Base-by-base conservation (phyloP, 345 rosid genomes). In the Euphorbia tirucalli region DNA sequence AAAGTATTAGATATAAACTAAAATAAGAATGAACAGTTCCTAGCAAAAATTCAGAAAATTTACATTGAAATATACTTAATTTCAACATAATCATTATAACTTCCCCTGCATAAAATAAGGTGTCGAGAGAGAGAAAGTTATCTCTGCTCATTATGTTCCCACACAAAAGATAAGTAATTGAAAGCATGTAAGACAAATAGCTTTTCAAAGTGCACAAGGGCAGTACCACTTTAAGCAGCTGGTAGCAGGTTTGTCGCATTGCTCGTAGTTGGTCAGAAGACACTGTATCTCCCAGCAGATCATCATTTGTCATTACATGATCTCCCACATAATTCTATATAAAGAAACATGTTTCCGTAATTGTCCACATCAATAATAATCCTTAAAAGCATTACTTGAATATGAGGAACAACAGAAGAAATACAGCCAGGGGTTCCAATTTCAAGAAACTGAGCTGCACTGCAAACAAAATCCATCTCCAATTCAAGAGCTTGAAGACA, bases 281-380 rank as follows among this genome's bases (percentile, higher is more conserved):
- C 77, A 93, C 88, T 78, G 88, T 96, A 82, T 89, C 97, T 44
- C 98, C 98, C 82, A 93, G 81, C 74, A 91, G 71, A 82, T 93
- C 97, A 87, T 93, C 98, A 87, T 89, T 93, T 48, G 97, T 88
- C 93, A 91, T 84, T 54, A 56, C 73, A 22, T 73, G 85, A 71
- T 82, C 87, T 19, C 73, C 69, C 72, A 77, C 90, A 44, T 70
- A 78, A 74, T 84, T 81, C 73, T 85, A 79, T 62, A 62, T 62
- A 11, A 62, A 35, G 66, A 62, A 37, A 37, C 3, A 62, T n/a
- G 27, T 62, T 28, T 62, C 28, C 39, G 14, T 11, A 37, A 62
- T 5, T 62, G 74, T 78, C 63, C 60, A 71, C 48, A 72, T 21
- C 39, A 8, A 37, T 41, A 41, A 1, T 22, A 24, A 54, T 21